A percentile compares a stretch with the other conserved stretches of the same genome.
phyloP scores from a whole-genome alignment of 208 protist genomes.

The Crithidia sp. region DNA sequence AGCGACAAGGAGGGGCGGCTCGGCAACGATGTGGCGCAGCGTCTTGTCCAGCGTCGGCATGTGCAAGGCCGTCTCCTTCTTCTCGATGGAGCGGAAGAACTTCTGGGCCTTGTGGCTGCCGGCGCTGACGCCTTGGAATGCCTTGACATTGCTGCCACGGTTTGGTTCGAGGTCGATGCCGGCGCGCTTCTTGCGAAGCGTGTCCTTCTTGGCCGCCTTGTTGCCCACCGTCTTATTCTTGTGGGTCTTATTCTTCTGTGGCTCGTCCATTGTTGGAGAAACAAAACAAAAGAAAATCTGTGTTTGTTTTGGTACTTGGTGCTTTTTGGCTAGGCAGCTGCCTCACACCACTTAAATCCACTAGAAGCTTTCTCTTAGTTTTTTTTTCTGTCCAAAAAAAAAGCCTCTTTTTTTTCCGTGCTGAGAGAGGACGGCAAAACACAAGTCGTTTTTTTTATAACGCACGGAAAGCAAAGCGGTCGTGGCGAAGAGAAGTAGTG shows the following conservation, averaged over 20 bases:
- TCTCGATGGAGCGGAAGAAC: constrained; percentile 85
- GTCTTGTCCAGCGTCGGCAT: constrained; percentile 90
- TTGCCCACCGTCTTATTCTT: constrained; percentile 87
- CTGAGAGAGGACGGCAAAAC: no score
- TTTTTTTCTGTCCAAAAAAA: no score
- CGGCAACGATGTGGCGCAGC: constrained; percentile 74
- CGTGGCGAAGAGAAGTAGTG: not conserved
- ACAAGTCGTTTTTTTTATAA: no score
- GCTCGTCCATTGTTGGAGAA: constrained; percentile 47
- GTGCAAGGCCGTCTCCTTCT: constrained; percentile 83
- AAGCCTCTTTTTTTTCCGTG: no score
- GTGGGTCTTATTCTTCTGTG: constrained; percentile 90
- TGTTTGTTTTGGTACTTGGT: not conserved
- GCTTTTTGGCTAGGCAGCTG: not conserved
- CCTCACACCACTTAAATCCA: no score
- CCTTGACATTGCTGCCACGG: constrained; percentile 90
- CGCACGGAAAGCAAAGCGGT: not conserved
- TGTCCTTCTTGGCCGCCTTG: constrained; percentile 89
- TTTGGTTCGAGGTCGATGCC: constrained; percentile 92
- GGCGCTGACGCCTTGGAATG: constrained; percentile 82
- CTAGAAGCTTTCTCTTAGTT: no score
- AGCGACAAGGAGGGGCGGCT: constrained; percentile 96
- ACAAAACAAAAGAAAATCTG: not conserved
- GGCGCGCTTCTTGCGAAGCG: constrained; percentile 84
- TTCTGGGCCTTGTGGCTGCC: constrained; percentile 84